These are phyloP conservation scores for Fusarium equiseti DNA, from an alignment of 2,329 filamentous ascomycete genomes.

Conservation along the genomic window DNA sequence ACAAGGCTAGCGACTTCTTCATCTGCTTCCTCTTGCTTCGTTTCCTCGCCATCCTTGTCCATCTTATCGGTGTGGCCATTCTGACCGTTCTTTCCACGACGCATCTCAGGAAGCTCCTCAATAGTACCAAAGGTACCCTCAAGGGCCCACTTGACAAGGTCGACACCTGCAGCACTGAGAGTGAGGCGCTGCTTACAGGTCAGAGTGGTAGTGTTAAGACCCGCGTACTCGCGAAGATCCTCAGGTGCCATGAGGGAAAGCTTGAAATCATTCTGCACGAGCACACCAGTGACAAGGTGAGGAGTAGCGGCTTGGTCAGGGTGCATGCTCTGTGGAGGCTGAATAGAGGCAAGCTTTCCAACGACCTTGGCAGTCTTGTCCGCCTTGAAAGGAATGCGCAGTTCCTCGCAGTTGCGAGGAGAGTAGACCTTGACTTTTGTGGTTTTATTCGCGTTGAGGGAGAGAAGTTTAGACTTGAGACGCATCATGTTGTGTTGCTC, in stretches of 20 bases:
- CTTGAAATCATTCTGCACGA: slow-evolving; percentile 98
- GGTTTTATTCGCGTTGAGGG: slow-evolving; percentile 85
- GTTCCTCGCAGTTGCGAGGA: slow-evolving; percentile 93
- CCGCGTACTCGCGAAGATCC: slow-evolving; percentile 94
- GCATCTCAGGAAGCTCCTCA: slow-evolving; percentile 73
- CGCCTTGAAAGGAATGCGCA: slow-evolving; percentile 93
- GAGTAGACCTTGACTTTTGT: slow-evolving; percentile 92
- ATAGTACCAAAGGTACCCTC: slow-evolving; percentile 94
- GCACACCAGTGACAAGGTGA: slow-evolving; percentile 83
- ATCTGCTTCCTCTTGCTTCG: slow-evolving; percentile 67
- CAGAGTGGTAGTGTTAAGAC: slow-evolving; percentile 95
- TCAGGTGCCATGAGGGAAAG: slow-evolving; percentile 97
- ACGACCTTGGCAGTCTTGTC: slow-evolving; percentile 98
- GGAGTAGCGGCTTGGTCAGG: slow-evolving; percentile 43
- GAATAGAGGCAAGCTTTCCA: slow-evolving; percentile 86
- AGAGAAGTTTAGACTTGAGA: slow-evolving; percentile 91
- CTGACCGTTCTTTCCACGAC: slow-evolving; percentile 50
- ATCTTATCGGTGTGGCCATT: slow-evolving; percentile 56
- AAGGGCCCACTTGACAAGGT: slow-evolving; percentile 92
- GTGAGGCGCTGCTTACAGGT: slow-evolving; percentile 91
- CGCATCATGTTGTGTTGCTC: slow-evolving; percentile 99
- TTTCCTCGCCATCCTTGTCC: slow-evolving; percentile 51
- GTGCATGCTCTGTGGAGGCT: slow-evolving; percentile 67
- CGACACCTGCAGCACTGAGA: slow-evolving; percentile 87
- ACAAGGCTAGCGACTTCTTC: slow-evolving; percentile 70